Evolutionary conservation across 2,329 filamentous ascomycete genomes (phyloP).

Genomic region (Alternaria panax): DNA sequence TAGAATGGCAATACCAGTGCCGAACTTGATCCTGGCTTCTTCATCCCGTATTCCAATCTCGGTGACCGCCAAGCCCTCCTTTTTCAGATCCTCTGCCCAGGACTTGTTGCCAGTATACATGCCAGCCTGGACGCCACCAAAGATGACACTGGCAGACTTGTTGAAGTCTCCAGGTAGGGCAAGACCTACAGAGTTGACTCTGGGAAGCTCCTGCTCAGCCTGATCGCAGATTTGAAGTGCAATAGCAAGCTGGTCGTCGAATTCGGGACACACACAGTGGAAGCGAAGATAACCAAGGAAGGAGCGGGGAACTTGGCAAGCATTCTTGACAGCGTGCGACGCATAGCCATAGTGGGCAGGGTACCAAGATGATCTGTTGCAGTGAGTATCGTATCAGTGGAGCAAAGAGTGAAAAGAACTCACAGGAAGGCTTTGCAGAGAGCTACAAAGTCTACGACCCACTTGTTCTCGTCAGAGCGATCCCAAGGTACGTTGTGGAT

Average conservation of each 20-base stretch:
- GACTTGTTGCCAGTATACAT: conserved; percentile 51
- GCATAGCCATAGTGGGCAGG: conserved; percentile 64
- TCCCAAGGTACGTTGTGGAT: conserved; percentile 65
- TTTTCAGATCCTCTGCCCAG: conserved; percentile 51
- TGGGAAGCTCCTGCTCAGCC: conserved; percentile 72
- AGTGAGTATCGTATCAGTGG: conserved; percentile 17
- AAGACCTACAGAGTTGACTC: conserved; percentile 60
- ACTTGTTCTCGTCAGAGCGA: conserved; percentile 61
- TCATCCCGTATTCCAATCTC: conserved; percentile 53
- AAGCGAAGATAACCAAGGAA: conserved; percentile 88
- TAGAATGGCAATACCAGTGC: conserved; percentile 58
- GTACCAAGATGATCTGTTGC: conserved; percentile 61
- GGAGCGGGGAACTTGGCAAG: conserved; percentile 75
- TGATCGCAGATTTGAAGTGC: conserved; percentile 72
- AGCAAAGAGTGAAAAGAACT: conserved; percentile 41
- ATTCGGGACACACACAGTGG: conserved; percentile 87
- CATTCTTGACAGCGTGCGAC: conserved; percentile 61
- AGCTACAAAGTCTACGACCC: conserved; percentile 81
- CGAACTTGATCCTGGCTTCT: conserved; percentile 60
- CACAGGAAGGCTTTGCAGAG: conserved; percentile 82
- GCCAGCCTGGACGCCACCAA: conserved; percentile 62
- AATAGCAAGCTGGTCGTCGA: conserved; percentile 68
- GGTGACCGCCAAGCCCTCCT: conserved; percentile 24
- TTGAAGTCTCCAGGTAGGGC: conserved; percentile 82
- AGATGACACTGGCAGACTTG: conserved; percentile 73